Evolutionary conservation across 106 monocot genomes (phyloP).

Genomic region (Apostasia shenzhenica): DNA sequence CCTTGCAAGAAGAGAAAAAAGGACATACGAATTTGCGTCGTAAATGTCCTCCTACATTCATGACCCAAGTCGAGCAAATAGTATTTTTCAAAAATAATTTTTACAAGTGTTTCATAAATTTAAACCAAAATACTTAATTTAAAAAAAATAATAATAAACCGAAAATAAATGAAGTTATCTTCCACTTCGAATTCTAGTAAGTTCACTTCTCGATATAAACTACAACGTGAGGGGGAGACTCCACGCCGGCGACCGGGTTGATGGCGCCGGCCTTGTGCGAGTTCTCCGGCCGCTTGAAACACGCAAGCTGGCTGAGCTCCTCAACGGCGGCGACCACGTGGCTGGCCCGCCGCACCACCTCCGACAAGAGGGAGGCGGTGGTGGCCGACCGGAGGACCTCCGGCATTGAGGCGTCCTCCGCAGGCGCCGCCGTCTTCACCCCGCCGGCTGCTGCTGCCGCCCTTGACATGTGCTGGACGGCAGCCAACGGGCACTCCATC

Average conservation of each 20-base stretch:
- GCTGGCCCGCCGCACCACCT: conserved; percentile 19
- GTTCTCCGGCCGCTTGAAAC: conserved; percentile 19
- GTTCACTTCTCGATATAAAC: conserved; percentile 8
- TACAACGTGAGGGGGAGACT: conserved; percentile 6
- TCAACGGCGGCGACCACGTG: conserved; percentile 27
- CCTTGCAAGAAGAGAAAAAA: no score
- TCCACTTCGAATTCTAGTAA: no score
- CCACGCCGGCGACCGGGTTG: conserved; percentile 16
- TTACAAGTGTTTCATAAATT: no score
- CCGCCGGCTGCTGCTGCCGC: conserved; percentile 10
- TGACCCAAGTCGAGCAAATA: no score
- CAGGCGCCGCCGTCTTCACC: conserved; percentile 11
- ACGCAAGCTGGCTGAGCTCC: conserved; percentile 39
- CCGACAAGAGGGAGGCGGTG: conserved; percentile 36
- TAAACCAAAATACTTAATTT: no score
- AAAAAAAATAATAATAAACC: no score
- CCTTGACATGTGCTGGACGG: conserved; percentile 14
- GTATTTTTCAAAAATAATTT: no score
- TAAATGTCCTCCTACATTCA: no score
- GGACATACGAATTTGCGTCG: no score
- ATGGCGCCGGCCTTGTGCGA: conserved; percentile 6
- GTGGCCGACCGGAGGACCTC: conserved; percentile 31
- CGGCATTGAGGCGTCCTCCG: background rate
- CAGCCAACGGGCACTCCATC: conserved; percentile 15
- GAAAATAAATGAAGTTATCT: no score